Evolutionary conservation across 805 yeast genomes (phyloP).

Genomic region (Metschnikowia matae): DNA sequence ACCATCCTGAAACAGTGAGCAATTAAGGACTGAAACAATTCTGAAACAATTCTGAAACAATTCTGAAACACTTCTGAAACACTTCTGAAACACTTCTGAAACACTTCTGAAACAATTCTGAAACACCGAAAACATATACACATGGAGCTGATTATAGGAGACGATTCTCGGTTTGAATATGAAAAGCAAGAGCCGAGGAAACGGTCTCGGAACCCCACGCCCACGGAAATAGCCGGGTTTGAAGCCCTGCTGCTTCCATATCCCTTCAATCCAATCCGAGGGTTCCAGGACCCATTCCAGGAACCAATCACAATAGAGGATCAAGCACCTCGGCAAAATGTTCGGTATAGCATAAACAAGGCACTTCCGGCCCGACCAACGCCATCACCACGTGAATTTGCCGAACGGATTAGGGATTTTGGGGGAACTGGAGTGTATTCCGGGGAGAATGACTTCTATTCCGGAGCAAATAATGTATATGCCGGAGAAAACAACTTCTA

Average conservation of each 20-base stretch:
- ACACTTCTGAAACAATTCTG: too few relatives aligned
- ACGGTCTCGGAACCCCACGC: slow-evolving; percentile 32
- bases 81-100: neutral
- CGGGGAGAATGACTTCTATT: too few relatives aligned
- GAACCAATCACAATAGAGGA: neutral
- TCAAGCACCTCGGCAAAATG: neutral
- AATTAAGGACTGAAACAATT: neutral
- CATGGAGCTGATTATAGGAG: neutral
- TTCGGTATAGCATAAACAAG: neutral
- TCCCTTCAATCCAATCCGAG: neutral
- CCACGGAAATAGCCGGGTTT: slow-evolving; percentile 12
- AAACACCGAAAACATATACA: too few relatives aligned
- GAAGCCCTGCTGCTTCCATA: neutral
- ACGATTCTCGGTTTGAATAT: slow-evolving; percentile 28
- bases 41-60: neutral
- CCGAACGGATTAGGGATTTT: neutral
- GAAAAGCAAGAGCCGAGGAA: slow-evolving; percentile 22
- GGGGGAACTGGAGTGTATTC: too few relatives aligned
- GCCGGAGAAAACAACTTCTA: too few relatives aligned
- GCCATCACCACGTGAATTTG: neutral
- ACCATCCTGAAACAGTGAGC: too few relatives aligned
- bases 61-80: too few relatives aligned
- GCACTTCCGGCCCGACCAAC: neutral
- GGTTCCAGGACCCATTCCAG: neutral
- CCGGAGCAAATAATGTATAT: too few relatives aligned